A percentile compares a stretch with the other conserved stretches of the same genome.
phyloP scores from a whole-genome alignment of 257 asterid species.

The Solanum neorickii region DNA sequence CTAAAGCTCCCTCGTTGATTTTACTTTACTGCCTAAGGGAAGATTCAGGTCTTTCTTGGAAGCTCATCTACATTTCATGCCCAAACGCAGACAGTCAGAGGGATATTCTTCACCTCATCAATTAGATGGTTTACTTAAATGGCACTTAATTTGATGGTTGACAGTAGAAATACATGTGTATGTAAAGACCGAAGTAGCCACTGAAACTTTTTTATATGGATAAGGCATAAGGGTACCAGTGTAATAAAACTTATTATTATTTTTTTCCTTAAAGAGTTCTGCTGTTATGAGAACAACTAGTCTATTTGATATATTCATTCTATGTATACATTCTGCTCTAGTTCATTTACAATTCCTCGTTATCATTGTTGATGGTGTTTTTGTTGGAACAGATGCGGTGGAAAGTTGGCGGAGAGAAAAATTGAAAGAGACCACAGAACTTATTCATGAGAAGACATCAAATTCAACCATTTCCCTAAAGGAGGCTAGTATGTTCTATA shows the following conservation, averaged over 20 bases:
- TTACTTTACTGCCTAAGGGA: not conserved
- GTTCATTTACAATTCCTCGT: not conserved
- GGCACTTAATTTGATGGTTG: not conserved
- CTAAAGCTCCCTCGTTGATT: not conserved
- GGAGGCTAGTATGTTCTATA: slow-evolving; percentile 55
- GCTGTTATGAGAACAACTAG: not conserved
- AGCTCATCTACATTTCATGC: not conserved
- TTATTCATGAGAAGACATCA: slow-evolving; percentile 28
- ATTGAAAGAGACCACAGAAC: slow-evolving; percentile 35
- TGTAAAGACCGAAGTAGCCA: not conserved
- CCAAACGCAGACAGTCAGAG: not conserved
- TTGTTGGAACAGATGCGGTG: slow-evolving; percentile 44
- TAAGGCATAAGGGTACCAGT: not conserved
- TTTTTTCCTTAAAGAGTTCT: not conserved
- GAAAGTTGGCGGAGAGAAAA: slow-evolving; percentile 67
- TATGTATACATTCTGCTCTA: not conserved
- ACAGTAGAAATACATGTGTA: not conserved
- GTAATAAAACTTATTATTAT: not conserved
- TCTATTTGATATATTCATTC: not conserved
- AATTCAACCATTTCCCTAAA: slow-evolving; percentile 49
- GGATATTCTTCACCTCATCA: not conserved
- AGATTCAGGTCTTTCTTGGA: not conserved
- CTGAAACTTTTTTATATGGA: not conserved
- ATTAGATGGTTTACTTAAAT: not conserved
- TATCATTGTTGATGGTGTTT: slow-evolving; percentile 2